These are phyloP conservation scores for Exobasidium rhododendri DNA, from an alignment of 1,284 basidiomycete species.

Conservation along the genomic window DNA sequence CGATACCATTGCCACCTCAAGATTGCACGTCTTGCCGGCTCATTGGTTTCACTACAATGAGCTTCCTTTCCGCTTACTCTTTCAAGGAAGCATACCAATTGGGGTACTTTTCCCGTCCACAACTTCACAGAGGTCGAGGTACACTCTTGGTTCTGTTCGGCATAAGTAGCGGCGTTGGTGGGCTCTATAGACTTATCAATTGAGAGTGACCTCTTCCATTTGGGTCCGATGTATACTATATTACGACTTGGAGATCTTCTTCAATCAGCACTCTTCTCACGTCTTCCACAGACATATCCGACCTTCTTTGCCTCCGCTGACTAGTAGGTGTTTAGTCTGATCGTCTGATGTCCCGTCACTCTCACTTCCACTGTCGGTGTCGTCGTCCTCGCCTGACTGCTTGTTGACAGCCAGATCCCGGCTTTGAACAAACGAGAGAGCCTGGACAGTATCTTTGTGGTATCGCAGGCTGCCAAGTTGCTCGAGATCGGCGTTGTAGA, in stretches of 20 bases:
- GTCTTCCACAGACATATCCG: constrained; percentile 12
- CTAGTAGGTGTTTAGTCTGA: not conserved
- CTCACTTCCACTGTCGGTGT: not conserved
- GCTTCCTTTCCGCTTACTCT: constrained; percentile 36
- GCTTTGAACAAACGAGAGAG: not conserved
- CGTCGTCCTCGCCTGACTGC: not conserved
- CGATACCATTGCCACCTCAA: constrained; percentile 1
- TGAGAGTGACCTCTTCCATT: too few species aligned
- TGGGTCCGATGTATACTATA: too few species aligned
- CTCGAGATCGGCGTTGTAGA: not conserved
- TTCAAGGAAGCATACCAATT: constrained; percentile 43
- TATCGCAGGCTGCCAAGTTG: constrained; percentile 3
- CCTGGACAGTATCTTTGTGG: constrained; percentile 13
- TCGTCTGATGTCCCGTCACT: not conserved
- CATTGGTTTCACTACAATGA: constrained; percentile 45
- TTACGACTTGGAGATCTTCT: too few species aligned
- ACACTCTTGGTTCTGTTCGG: not conserved
- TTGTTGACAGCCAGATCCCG: not conserved
- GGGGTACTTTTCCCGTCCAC: constrained; percentile 29
- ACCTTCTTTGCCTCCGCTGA: constrained; percentile 10
- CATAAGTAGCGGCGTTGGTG: not conserved
- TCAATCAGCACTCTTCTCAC: too few species aligned
- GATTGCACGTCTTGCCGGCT: constrained; percentile 45
- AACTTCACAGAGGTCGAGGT: not conserved
- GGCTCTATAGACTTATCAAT: not conserved